These are phyloP conservation scores for Colletotrichum lupini DNA, from an alignment of 2,329 filamentous ascomycete species.

Conservation along the genomic window DNA sequence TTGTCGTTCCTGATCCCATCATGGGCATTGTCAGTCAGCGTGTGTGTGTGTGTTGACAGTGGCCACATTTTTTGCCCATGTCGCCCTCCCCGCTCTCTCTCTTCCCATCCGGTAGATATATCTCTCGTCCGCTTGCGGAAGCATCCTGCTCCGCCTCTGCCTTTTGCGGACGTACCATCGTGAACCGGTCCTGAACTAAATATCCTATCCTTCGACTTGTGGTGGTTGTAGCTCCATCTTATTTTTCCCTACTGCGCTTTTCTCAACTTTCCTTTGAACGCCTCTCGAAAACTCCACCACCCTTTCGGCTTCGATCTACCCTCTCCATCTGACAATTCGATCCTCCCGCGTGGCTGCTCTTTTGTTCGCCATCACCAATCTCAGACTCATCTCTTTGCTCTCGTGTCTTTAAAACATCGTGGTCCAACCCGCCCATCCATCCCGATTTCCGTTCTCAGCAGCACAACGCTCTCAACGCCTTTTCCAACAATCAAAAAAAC, in stretches of 20 bases:
- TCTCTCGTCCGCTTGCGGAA: slow-evolving; percentile 20
- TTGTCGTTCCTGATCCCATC: background rate
- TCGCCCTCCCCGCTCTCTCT: background rate
- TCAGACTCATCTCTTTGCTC: background rate
- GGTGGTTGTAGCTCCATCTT: background rate
- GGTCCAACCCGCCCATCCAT: slow-evolving; percentile 1
- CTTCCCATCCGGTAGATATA: background rate
- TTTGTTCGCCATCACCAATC: background rate
- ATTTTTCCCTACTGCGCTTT: background rate
- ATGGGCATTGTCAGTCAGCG: background rate
- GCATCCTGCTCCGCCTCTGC: background rate
- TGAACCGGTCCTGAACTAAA: slow-evolving; percentile 1
- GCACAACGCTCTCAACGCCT: slow-evolving; percentile 3
- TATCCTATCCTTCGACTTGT: background rate
- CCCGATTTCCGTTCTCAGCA: background rate
- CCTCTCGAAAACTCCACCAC: background rate
- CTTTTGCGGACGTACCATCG: slow-evolving; percentile 27
- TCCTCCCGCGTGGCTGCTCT: slow-evolving; percentile 11
- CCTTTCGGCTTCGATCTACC: background rate
- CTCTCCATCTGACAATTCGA: background rate
- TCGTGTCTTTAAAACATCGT: slow-evolving; percentile 24
- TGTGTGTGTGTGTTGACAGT: background rate
- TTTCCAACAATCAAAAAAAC: background rate
- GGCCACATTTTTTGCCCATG: background rate
- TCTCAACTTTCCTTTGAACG: slow-evolving; percentile 7